Evolutionary conservation across 2,329 filamentous ascomycete species (phyloP), one percentile per base, ranked within the genome.

Genomic region (Didymella pinodella): DNA sequence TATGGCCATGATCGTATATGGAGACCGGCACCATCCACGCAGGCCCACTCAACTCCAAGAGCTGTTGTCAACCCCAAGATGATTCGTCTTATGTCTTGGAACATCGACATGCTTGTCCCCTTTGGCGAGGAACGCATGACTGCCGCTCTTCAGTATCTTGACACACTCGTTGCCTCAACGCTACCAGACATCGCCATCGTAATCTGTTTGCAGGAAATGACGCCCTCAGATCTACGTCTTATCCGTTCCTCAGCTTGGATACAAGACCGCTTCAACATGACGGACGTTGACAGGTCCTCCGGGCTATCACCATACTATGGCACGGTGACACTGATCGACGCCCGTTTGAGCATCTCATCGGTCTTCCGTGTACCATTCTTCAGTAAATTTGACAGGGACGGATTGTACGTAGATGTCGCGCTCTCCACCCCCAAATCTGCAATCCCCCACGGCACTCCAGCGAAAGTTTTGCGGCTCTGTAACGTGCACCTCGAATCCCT

Each of bases 401-500:
- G 76, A 2, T 70, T 86, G 1, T 86, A 86, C 54, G 78, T 85
- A n/a, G 85, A 87, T 52, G 58, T 85, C 31, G 55, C 61, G 0
- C 53, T 81, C n/a, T 14, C 7, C 3, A 51, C 64, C 3, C 22
- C 22, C 41, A 11, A 4, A n/a, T 3, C n/a, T 2, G 18, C 47
- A 8, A 45, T 62, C 2, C 36, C 28, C n/a, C 2, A 4, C 8
- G 6, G 36, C 22, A 10, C 20, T 14, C 1, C 43, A 6, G 6
- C 26, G 7, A 61, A 34, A 22, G 71, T 70, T 0, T 62, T 86
- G 6, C 79, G 84, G 4, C 65, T 87, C 4, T 85, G 84, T 70
- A 86, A 85, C 66, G 82, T 81, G 0, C 85, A 88, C 65, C 81
- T 87, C 3, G 85, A 87, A 67, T 85, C 83, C 2, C 72, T 87